A percentile compares a stretch with the other conserved stretches of the same genome.
These are phyloP conservation scores for Zygosaccharomyces sapae DNA, from an alignment of 1,139 yeast species.

Conservation along the genomic window DNA sequence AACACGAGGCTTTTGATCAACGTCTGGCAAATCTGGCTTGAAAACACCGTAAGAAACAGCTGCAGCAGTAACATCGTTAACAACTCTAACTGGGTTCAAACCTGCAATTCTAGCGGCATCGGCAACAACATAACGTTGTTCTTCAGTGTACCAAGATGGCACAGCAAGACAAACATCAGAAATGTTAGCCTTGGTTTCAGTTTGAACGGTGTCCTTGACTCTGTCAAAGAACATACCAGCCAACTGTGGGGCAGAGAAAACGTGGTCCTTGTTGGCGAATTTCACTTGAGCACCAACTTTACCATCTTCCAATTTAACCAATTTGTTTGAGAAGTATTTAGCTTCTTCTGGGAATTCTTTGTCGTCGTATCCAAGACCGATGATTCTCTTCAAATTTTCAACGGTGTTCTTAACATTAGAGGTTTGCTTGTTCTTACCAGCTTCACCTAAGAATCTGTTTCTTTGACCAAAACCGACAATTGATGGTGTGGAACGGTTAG, in stretches of 20 bases:
- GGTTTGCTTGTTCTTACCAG: constrained; percentile 93
- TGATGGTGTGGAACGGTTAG: constrained; percentile 94
- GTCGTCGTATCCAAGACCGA: constrained; percentile 72
- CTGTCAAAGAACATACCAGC: constrained; percentile 94
- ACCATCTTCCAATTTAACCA: constrained; percentile 68
- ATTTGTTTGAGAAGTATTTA: constrained; percentile 64
- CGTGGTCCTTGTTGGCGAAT: constrained; percentile 72
- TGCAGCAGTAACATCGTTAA: constrained; percentile 96
- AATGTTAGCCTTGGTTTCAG: constrained; percentile 78
- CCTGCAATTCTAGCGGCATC: constrained; percentile 97
- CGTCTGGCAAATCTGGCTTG: constrained; percentile 86
- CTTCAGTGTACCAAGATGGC: constrained; percentile 96
- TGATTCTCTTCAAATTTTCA: constrained; percentile 85
- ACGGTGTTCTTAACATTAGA: constrained; percentile 95
- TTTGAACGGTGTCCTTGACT: constrained; percentile 72
- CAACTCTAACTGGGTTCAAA: constrained; percentile 94
- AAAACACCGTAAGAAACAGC: constrained; percentile 99
- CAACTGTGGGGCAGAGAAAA: constrained; percentile 83
- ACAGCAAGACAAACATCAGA: constrained; percentile 91
- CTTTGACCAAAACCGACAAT: constrained; percentile 88
- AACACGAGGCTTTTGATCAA: constrained; percentile 71
- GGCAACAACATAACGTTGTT: constrained; percentile 92
- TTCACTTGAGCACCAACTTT: constrained; percentile 81
- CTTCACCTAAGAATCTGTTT: constrained; percentile 90
- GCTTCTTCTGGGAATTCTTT: constrained; percentile 76